Percentiles rank a stretch among this genome's conserved stretches.
Conservation (phyloP, 345 rosid species). For the Salix brachista region DNA sequence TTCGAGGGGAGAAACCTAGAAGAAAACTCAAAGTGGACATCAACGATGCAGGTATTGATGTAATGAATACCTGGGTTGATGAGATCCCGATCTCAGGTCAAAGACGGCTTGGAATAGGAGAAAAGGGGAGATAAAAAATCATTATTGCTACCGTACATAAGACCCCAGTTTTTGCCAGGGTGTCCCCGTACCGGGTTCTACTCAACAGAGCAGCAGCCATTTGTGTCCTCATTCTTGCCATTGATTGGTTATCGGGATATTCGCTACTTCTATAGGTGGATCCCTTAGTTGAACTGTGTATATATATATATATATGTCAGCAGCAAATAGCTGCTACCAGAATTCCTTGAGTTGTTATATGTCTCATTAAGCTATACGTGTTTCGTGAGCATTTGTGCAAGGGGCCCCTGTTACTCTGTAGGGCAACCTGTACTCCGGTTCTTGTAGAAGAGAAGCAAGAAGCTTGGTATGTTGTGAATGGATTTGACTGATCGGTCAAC, state of each 20-base stretch:
- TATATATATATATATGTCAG: slow-evolving; percentile 4
- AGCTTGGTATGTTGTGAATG: slow-evolving; percentile 6
- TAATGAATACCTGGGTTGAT: slow-evolving; percentile 39
- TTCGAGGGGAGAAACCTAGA: slow-evolving; percentile 18
- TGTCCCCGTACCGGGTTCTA: slow-evolving; percentile 18
- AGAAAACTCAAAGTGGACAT: slow-evolving; percentile 20
- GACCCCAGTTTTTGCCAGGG: slow-evolving; percentile 27
- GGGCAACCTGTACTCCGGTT: slow-evolving; percentile 4
- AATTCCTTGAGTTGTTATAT: slow-evolving; percentile 11
- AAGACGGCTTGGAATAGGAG: slow-evolving; percentile 19
- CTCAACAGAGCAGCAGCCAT: slow-evolving; percentile 19
- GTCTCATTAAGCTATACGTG: background rate
- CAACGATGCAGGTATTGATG: slow-evolving; percentile 30
- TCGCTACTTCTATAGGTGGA: slow-evolving; percentile 24
- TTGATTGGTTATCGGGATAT: slow-evolving; percentile 17
- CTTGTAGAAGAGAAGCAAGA: background rate
- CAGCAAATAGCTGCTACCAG: slow-evolving; percentile 12
- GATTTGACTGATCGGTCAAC: slow-evolving; percentile 10
- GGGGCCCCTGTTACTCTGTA: slow-evolving; percentile 6
- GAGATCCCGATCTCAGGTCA: slow-evolving; percentile 25
- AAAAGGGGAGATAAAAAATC: slow-evolving; percentile 5
- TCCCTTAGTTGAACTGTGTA: slow-evolving; percentile 35
- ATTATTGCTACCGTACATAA: slow-evolving; percentile 13
- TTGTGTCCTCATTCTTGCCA: slow-evolving; percentile 32
- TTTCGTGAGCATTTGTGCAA: slow-evolving; percentile 9